These are phyloP conservation scores for Butyriboletus loyo DNA, from an alignment of 768 basidiomycete genomes.

Conservation along the genomic window DNA sequence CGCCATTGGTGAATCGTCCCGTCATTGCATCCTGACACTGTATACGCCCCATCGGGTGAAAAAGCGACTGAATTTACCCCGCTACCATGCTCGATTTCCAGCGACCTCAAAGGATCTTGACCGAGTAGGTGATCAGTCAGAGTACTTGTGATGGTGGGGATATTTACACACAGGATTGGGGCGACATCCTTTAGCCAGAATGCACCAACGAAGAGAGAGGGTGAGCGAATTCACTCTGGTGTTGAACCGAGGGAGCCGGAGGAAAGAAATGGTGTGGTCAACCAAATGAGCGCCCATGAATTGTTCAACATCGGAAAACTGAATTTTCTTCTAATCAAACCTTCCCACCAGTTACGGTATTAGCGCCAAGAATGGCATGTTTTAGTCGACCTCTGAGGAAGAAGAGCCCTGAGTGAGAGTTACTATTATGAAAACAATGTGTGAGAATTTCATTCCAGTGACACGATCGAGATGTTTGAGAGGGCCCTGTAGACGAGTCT, in stretches of 20 bases:
- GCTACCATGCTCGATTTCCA: constrained; percentile 3
- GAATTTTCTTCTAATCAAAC: neutral
- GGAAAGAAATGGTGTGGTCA: neutral
- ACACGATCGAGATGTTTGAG: too few species aligned
- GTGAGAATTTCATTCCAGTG: too few species aligned
- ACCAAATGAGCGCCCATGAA: neutral
- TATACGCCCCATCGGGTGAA: constrained; percentile 12
- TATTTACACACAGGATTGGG: constrained; percentile 1
- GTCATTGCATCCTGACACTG: constrained; percentile 11
- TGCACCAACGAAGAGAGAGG: neutral
- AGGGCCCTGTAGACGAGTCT: too few species aligned
- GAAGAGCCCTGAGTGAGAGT: neutral
- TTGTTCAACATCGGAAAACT: too few species aligned
- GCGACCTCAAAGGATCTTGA: constrained; percentile 2
- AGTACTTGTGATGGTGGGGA: neutral
- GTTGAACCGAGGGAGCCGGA: neutral
- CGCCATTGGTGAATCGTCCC: constrained; percentile 13
- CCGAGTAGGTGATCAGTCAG: neutral
- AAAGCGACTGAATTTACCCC: constrained; percentile 12
- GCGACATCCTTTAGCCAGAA: constrained; percentile 1
- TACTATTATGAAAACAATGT: neutral
- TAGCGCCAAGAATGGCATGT: too few species aligned
- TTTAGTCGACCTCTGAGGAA: neutral
- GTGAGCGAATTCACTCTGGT: neutral
- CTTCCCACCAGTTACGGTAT: neutral